phyloP scores from a whole-genome alignment of 768 basidiomycete genomes.

The Termitomyces eurrhizus region DNA sequence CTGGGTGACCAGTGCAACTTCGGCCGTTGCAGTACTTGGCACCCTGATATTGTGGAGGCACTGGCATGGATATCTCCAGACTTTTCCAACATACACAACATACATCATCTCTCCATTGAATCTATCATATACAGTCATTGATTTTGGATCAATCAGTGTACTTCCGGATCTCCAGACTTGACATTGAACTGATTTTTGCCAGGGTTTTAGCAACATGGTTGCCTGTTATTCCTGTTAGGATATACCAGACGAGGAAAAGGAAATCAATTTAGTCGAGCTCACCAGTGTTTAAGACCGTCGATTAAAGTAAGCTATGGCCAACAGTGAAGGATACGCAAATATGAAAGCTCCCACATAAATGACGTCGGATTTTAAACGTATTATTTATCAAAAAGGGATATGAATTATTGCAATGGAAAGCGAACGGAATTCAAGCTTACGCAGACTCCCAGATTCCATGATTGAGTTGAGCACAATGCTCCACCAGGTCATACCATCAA shows the following conservation, averaged over 20 bases:
- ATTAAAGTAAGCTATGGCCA: conserved; percentile 57
- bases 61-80: conserved; percentile 57
- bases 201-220: too few relatives aligned
- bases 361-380: conserved; percentile 40
- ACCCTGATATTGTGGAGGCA: conserved; percentile 54
- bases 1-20: conserved; percentile 39
- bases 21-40: conserved; percentile 39
- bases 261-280: background rate
- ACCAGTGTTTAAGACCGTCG: conserved; percentile 1
- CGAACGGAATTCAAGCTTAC: background rate
- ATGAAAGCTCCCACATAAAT: conserved; percentile 56
- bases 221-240: too few relatives aligned
- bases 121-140: background rate
- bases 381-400: conserved; percentile 77
- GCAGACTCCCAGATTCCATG: conserved; percentile 45
- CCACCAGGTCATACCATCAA: conserved; percentile 37
- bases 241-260: too few relatives aligned
- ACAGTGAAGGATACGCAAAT: conserved; percentile 55
- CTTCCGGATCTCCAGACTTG: background rate
- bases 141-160: background rate
- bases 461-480: too few relatives aligned
- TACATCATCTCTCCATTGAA: background rate
- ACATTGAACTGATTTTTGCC: too few relatives aligned
- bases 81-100: background rate
- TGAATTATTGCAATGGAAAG: conserved; percentile 20